These are phyloP conservation scores for Pseudogymnoascus sp. DNA, from an alignment of 2,329 filamentous ascomycete genomes.

Conservation along the genomic window DNA sequence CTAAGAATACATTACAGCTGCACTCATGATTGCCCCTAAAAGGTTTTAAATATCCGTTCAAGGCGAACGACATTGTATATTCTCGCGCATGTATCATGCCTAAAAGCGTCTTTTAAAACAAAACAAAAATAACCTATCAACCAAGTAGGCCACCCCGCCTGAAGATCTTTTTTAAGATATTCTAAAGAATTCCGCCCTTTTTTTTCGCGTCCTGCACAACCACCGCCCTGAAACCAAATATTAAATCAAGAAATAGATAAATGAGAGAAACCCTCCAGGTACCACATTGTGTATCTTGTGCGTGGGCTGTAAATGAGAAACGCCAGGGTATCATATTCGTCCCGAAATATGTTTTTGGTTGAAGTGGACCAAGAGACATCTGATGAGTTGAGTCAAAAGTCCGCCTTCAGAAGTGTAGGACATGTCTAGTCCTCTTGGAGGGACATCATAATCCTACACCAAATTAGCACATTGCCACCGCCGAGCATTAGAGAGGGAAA, in stretches of 20 bases:
- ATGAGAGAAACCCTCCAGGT: neutral
- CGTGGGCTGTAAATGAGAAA: neutral
- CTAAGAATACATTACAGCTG: no score
- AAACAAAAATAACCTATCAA: neutral
- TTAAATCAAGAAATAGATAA: constrained; percentile 6
- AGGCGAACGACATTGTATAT: neutral
- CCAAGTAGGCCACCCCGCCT: neutral
- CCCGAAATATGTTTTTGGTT: neutral
- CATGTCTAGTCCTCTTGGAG: neutral
- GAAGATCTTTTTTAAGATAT: neutral
- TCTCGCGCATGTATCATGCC: neutral
- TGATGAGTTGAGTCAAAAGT: neutral
- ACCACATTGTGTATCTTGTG: neutral
- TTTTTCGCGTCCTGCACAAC: neutral
- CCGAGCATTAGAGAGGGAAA: constrained; percentile 6
- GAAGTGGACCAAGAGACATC: neutral
- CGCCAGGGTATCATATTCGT: constrained; percentile 2
- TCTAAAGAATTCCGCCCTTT: neutral
- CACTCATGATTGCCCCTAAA: neutral
- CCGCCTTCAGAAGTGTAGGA: neutral
- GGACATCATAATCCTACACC: neutral
- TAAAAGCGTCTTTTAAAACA: neutral
- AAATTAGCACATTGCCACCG: neutral
- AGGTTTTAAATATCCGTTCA: neutral
- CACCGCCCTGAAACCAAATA: neutral